A percentile compares a stretch with the other conserved stretches of the same genome.
phyloP scores from a whole-genome alignment of 768 basidiomycete species.

The Tylopilus felleus region DNA sequence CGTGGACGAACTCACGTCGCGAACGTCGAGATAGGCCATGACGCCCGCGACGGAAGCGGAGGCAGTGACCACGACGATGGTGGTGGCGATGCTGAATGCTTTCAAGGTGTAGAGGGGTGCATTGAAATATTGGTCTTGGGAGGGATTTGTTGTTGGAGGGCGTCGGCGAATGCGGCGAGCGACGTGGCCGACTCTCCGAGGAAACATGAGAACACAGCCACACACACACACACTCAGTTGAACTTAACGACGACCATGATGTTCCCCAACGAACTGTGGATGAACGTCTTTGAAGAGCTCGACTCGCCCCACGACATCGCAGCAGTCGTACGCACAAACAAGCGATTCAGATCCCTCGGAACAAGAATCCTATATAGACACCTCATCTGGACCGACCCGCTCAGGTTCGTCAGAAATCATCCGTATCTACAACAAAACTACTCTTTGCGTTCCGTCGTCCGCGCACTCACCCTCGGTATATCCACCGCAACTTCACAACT shows the following conservation, averaged over 20 bases:
- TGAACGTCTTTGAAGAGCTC: slow-evolving; percentile 36
- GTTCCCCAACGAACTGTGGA: slow-evolving; percentile 39
- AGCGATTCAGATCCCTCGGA: slow-evolving; percentile 30
- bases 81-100: slow-evolving; percentile 64
- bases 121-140: slow-evolving; percentile 39
- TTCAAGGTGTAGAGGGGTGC: slow-evolving; percentile 55
- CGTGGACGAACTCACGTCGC: slow-evolving; percentile 40
- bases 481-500: slow-evolving; percentile 18
- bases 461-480: slow-evolving; percentile 26
- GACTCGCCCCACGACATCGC: slow-evolving; percentile 30
- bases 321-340: slow-evolving; percentile 30
- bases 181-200: neutral
- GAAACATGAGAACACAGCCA: slow-evolving; percentile 6
- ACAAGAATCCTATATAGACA: slow-evolving; percentile 32
- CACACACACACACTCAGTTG: neutral
- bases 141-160: neutral
- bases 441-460: slow-evolving; percentile 12
- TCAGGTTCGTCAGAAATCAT: slow-evolving; percentile 25
- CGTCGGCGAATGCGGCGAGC: neutral
- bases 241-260: neutral
- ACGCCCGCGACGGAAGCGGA: slow-evolving; percentile 45
- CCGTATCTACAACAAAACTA: slow-evolving; percentile 10
- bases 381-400: slow-evolving; percentile 33
- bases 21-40: slow-evolving; percentile 50
- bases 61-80: slow-evolving; percentile 50